Percentiles rank a stretch among this genome's conserved stretches.
These are phyloP conservation scores for Hypoxylon sp. DNA, from an alignment of 2,329 filamentous ascomycete genomes.

Conservation along the genomic window DNA sequence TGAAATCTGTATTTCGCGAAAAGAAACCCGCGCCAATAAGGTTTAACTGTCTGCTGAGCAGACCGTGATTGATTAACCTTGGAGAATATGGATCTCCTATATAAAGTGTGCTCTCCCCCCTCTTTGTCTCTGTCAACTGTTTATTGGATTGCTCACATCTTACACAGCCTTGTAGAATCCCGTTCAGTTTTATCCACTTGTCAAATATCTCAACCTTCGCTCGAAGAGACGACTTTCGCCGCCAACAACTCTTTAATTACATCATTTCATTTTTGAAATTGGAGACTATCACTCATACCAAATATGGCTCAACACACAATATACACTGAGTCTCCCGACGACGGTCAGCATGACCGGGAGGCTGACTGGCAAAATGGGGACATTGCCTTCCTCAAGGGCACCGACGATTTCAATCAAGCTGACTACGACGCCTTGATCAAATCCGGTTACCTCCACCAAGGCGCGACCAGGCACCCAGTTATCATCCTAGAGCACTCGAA, in stretches of 20 bases:
- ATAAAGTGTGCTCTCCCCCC: background rate
- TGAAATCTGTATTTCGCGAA: background rate
- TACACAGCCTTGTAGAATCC: background rate
- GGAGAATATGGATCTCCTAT: background rate
- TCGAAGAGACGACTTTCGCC: background rate
- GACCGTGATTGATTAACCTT: background rate
- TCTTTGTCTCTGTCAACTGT: background rate
- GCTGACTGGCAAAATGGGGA: constrained; percentile 48
- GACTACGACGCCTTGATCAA: constrained; percentile 46
- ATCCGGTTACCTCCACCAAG: constrained; percentile 35
- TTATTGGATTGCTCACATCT: background rate
- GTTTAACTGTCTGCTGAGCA: no score
- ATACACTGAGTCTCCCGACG: background rate
- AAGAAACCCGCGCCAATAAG: background rate
- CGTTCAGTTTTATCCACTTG: background rate
- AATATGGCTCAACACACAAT: background rate
- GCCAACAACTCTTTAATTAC: background rate
- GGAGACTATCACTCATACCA: background rate
- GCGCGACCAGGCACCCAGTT: constrained; percentile 54
- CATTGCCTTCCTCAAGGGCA: constrained; percentile 52
- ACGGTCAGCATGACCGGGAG: background rate
- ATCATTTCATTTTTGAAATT: background rate
- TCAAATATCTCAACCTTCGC: background rate
- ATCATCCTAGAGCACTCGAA: constrained; percentile 52
- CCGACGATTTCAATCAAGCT: constrained; percentile 25